Base-by-base conservation (phyloP, 148 eudicot species). In the Fagopyrum esculentum region DNA sequence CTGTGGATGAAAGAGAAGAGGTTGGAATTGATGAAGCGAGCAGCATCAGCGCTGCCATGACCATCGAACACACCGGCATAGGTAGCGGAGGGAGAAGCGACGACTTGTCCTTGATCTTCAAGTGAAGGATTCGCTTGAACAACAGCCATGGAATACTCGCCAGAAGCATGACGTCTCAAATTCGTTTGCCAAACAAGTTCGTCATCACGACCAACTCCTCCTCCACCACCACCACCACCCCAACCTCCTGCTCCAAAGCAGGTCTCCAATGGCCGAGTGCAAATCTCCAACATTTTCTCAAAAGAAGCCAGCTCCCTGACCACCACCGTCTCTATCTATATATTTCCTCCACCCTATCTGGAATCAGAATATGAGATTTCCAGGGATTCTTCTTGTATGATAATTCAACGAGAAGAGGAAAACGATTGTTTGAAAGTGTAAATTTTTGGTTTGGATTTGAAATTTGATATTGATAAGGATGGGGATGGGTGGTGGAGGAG, bases 11-110 rank as follows among this genome's bases (percentile, higher is more conserved):
- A 81, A 68, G 86, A 79, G 46, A 91, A 94, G 59, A 94, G 91
- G 74, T 85, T 79, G 11, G 82, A 78, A 63, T 86, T 89, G 54
- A 94, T 86, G 55, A 94, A 94, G 3, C 90, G 87, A 13, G 98
- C 86, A 29, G 98, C 93, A 68, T 94, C 91, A 35, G 97, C 91
- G n/a, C 98, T 97, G 35, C 98, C 98, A 77, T 94, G 98, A 40
- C 98, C 98, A 60, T 94, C 98, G 77, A 86, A 94, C 46, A 94
- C 96, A 15, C 98, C 98, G 45, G 91, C 90, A 71, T 77, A 91
- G 66, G 91, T 89, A 30, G 88, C 85, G 46, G 88, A 86, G 35
- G 93, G 90, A 51, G 93, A 87, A 5, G 93, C 82, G n/a, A 79
- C 81, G 4, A 93, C 98, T 73, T 91, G 97, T 52, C 80, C 85